A percentile compares a stretch with the other conserved stretches of the same genome.
phyloP scores from a whole-genome alignment of 78 protist species.

The Dictyostelium capitatum region DNA sequence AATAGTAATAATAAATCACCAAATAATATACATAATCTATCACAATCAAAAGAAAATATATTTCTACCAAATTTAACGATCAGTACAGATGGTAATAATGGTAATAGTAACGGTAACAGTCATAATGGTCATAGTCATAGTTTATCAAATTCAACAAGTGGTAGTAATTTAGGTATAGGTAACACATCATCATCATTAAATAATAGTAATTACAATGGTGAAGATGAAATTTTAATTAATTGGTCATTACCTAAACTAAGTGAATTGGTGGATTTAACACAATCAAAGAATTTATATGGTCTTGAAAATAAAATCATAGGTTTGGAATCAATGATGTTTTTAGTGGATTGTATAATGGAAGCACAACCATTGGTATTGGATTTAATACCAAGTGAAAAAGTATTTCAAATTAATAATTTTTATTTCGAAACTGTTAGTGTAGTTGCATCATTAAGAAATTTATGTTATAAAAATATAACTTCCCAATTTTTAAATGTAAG shows the following conservation, averaged over 20 bases:
- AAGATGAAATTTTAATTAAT: constrained; percentile 56
- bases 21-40: too few relatives aligned
- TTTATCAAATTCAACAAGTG: not conserved
- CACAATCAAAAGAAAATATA: constrained; percentile 7
- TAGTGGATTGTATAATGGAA: constrained; percentile 75
- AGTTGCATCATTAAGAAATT: constrained; percentile 52
- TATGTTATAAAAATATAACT: constrained; percentile 68
- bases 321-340: constrained; percentile 81
- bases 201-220: not conserved
- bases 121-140: not conserved
- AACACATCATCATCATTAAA: not conserved
- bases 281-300: constrained; percentile 43
- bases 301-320: constrained; percentile 54
- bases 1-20: constrained; percentile 42
- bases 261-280: constrained; percentile 15
- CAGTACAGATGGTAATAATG: not conserved
- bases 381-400: constrained; percentile 66
- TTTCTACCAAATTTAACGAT: constrained; percentile 19
- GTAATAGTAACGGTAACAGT: not conserved
- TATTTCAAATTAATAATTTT: constrained; percentile 8
- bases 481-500: constrained; percentile 46
- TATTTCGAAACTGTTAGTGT: constrained; percentile 72
- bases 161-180: not conserved
- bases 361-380: constrained; percentile 55
- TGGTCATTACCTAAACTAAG: constrained; percentile 63